Base-by-base conservation (phyloP, 768 basidiomycete species). In the Suillus fuscotomentosus region DNA sequence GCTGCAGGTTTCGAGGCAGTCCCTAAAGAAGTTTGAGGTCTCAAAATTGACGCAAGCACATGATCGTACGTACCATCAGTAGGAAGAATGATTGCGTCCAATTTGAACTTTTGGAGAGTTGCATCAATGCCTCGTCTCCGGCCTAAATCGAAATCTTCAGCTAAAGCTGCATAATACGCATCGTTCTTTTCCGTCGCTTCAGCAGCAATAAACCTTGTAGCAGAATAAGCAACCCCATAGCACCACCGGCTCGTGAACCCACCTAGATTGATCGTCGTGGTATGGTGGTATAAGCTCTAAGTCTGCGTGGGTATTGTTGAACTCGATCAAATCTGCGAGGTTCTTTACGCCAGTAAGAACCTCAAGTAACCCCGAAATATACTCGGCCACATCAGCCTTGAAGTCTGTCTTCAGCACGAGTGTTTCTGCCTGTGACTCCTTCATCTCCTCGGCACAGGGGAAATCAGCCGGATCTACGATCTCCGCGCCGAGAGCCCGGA, bases 381-480 rank as follows among this genome's bases (percentile, higher is more conserved):
- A 89, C 31, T 74, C 73, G 62, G 84, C 79, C 24, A 89, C 64
- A 63, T 86, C 79, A 53, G 83, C 87, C 79, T 88, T 89, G 76
- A 89, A 85, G 67, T 89, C 89, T 0, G 80, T 76, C 36, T 80
- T 73, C 15, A 87, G 68, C 0, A 89, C 87, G 22, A 84, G 70
- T 0, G 73, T 79, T 70, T 89, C 87, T 62, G 85, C 81, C 9
- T 79, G 77, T 1, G 83, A 82, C 1, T 65, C 66, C 22, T 78
- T 67, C 47, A 87, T 79, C 62, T 86, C 86, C 1, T 81, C 77
- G 0, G 83, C 81, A 39, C 81, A 82, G 0, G 86, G 83, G 17
- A 90, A 74, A 64, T 89, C 85, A 1, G 86, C 84, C 1, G 87
- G 86, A 69, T 90, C 88, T 8, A 89, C 78, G 5, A 90, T 77